phyloP scores from a whole-genome alignment of 257 asterid genomes.

The Ilex aquifolium region DNA sequence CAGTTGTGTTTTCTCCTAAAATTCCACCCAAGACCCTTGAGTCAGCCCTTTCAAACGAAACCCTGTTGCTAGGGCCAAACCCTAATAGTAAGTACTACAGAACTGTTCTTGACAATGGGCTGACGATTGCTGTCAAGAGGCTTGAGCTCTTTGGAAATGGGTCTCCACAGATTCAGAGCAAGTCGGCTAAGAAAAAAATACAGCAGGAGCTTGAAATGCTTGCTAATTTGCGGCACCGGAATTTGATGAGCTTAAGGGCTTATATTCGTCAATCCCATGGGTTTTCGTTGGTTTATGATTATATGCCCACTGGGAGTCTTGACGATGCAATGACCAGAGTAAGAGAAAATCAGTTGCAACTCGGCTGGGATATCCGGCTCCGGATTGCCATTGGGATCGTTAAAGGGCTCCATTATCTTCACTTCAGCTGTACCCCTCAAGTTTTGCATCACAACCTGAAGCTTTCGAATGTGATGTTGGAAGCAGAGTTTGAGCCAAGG shows the following conservation, averaged over 20 bases:
- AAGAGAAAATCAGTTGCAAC: constrained; percentile 59
- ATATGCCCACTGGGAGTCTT: constrained; percentile 66
- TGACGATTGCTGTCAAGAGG: constrained; percentile 68
- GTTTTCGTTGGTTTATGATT: constrained; percentile 61
- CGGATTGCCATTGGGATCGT: constrained; percentile 77
- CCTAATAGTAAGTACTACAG: constrained; percentile 63
- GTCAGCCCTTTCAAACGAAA: constrained; percentile 57
- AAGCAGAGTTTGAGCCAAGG: constrained; percentile 67
- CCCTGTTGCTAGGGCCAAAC: constrained; percentile 67
- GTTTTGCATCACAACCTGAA: constrained; percentile 73
- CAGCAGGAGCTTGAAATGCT: constrained; percentile 60
- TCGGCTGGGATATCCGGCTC: constrained; percentile 76
- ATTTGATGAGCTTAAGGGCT: constrained; percentile 89
- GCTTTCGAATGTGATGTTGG: constrained; percentile 84
- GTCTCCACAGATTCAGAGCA: constrained; percentile 32
- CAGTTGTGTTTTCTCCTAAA: constrained; percentile 67
- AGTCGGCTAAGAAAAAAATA: constrained; percentile 42
- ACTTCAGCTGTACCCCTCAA: constrained; percentile 56
- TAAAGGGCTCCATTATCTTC: constrained; percentile 76
- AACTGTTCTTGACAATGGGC: constrained; percentile 80
- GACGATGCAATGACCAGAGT: constrained; percentile 66
- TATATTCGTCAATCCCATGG: constrained; percentile 54
- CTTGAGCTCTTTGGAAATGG: constrained; percentile 41
- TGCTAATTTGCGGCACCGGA: constrained; percentile 67
- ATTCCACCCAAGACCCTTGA: constrained; percentile 56